phyloP scores from a whole-genome alignment of 768 basidiomycete genomes.

The Pleurotus giganteus region DNA sequence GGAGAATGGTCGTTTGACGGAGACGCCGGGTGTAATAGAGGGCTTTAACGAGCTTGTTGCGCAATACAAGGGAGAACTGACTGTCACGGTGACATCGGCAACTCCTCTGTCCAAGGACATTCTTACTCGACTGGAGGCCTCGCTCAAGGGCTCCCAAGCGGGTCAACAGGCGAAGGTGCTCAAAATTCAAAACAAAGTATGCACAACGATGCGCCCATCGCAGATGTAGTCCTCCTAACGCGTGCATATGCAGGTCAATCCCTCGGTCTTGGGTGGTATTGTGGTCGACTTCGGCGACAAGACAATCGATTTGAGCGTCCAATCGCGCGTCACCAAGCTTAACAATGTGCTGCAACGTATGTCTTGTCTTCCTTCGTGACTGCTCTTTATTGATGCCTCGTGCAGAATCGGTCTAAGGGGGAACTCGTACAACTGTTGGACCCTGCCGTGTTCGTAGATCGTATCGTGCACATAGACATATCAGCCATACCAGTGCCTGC shows the following conservation, averaged over 20 bases:
- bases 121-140: constrained; percentile 74
- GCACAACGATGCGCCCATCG: constrained; percentile 14
- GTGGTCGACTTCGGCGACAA: constrained; percentile 98
- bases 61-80: constrained; percentile 89
- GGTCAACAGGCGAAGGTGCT: constrained; percentile 86
- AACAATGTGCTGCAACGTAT: constrained; percentile 84
- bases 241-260: constrained; percentile 67
- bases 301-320: constrained; percentile 94
- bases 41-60: constrained; percentile 90
- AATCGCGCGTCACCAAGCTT: constrained; percentile 91
- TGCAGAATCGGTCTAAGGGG: constrained; percentile 37
- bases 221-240: constrained; percentile 9
- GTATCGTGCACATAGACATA: too few relatives aligned
- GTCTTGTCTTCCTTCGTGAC: constrained; percentile 24
- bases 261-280: constrained; percentile 86
- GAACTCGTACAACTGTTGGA: not conserved
- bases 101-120: constrained; percentile 75
- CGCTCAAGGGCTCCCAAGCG: constrained; percentile 82
- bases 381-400: constrained; percentile 4
- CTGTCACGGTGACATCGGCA: constrained; percentile 89
- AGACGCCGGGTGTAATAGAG: constrained; percentile 83
- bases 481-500: not conserved
- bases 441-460: too few relatives aligned
- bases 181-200: constrained; percentile 89
- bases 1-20: constrained; percentile 88